phyloP scores from a whole-genome alignment of 495 filamentous ascomycete genomes.

The Jackrogersella minutella region DNA sequence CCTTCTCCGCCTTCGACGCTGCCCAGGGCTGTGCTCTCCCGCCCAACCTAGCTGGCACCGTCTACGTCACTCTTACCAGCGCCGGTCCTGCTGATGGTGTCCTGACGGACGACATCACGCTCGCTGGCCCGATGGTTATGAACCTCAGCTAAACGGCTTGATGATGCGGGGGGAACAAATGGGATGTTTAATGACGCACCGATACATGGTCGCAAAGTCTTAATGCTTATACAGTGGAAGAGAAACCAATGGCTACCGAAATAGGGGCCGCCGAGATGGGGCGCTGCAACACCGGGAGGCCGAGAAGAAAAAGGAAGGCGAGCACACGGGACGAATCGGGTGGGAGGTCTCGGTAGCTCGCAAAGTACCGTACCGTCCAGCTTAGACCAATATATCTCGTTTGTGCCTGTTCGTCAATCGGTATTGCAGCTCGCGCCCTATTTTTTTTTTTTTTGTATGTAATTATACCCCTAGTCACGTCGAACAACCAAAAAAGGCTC shows the following conservation, averaged over 20 bases:
- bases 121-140: slow-evolving; percentile 62
- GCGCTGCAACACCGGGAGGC: background rate
- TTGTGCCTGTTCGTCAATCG: slow-evolving; percentile 19
- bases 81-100: slow-evolving; percentile 51
- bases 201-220: slow-evolving; percentile 5
- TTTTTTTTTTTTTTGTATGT: no score
- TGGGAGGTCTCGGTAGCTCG: slow-evolving; percentile 36
- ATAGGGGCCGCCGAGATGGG: slow-evolving; percentile 9
- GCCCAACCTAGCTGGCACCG: slow-evolving; percentile 59
- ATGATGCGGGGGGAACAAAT: background rate
- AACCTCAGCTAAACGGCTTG: slow-evolving; percentile 53
- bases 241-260: background rate
- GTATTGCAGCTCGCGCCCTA: slow-evolving; percentile 17
- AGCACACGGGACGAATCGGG: slow-evolving; percentile 20
- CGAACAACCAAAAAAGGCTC: background rate
- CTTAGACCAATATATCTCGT: slow-evolving; percentile 43
- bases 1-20: slow-evolving; percentile 57
- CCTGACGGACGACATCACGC: slow-evolving; percentile 59
- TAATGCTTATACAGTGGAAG: slow-evolving; percentile 11
- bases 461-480: slow-evolving; percentile 1
- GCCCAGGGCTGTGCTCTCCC: slow-evolving; percentile 61
- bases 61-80: slow-evolving; percentile 62
- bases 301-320: slow-evolving; percentile 10
- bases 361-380: slow-evolving; percentile 38
- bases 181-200: slow-evolving; percentile 21